phyloP scores from a whole-genome alignment of 108 stramenopile genomes.

The Pseudonitzschia multiseries region DNA sequence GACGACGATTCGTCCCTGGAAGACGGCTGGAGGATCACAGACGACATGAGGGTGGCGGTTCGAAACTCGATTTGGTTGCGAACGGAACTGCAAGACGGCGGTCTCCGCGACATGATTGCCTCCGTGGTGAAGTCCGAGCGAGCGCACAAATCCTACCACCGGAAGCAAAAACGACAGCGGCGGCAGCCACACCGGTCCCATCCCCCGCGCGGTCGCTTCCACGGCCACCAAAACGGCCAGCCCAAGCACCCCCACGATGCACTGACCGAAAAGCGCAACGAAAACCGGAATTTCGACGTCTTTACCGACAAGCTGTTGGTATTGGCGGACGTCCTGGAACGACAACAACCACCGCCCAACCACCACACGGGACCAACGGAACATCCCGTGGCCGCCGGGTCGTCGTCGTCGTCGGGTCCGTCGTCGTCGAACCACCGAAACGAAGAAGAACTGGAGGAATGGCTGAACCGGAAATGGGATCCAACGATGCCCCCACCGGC shows the following conservation, averaged over 20 bases:
- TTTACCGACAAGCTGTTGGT: conserved; percentile 73
- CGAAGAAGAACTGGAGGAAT: conserved; percentile 26
- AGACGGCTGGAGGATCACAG: conserved; percentile 75
- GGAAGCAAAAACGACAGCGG: neutral
- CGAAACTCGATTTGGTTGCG: conserved; percentile 62
- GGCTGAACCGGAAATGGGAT: conserved; percentile 25
- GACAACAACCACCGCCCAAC: conserved; percentile 9
- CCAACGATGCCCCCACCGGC: conserved; percentile 4
- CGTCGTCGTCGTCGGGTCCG: too few species aligned
- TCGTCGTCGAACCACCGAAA: neutral
- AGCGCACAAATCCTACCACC: conserved; percentile 2
- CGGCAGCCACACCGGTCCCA: too few species aligned
- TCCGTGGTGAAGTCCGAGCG: conserved; percentile 11
- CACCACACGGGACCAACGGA: too few species aligned
- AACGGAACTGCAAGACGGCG: conserved; percentile 67
- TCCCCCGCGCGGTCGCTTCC: neutral
- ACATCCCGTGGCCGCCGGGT: too few species aligned
- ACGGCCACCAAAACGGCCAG: conserved; percentile 25
- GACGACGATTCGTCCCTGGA: conserved; percentile 57
- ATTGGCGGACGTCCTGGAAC: conserved; percentile 63
- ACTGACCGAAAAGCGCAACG: conserved; percentile 5
- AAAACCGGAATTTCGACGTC: conserved; percentile 55
- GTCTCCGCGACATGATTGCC: conserved; percentile 57
- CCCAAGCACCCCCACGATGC: conserved; percentile 22
- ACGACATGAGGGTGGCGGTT: conserved; percentile 65